These are phyloP conservation scores for Rhododendron vialii DNA, from an alignment of 148 eudicot genomes.

Conservation along the genomic window DNA sequence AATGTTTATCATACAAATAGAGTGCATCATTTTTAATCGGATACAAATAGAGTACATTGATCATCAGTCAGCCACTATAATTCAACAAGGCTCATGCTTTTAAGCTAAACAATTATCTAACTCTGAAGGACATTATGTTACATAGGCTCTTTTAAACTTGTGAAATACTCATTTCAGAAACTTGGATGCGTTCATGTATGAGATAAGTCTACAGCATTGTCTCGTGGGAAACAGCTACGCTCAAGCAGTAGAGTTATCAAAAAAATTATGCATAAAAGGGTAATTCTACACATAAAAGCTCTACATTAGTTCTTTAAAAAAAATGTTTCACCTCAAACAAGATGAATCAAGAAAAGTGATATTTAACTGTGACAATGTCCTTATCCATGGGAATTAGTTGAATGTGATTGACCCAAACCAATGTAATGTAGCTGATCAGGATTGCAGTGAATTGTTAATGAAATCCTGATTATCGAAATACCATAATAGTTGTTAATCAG, in stretches of 20 bases:
- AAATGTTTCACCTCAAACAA: background rate
- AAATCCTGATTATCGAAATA: background rate
- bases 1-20: background rate
- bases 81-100: background rate
- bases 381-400: background rate
- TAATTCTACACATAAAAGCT: background rate
- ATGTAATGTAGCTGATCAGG: background rate
- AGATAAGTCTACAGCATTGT: background rate
- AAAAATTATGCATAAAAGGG: background rate
- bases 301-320: background rate
- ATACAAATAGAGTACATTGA: background rate
- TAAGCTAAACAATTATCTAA: background rate
- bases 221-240: background rate
- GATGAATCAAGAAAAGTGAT: background rate
- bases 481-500: background rate
- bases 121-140: background rate
- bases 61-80: background rate
- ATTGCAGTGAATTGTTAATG: background rate
- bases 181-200: background rate
- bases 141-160: background rate
- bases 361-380: background rate
- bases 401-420: background rate
- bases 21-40: no score
- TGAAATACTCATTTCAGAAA: background rate
- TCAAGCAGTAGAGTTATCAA: background rate